These are phyloP conservation scores for Puccinia hordei DNA, from an alignment of 1,284 basidiomycete species.

Conservation along the genomic window DNA sequence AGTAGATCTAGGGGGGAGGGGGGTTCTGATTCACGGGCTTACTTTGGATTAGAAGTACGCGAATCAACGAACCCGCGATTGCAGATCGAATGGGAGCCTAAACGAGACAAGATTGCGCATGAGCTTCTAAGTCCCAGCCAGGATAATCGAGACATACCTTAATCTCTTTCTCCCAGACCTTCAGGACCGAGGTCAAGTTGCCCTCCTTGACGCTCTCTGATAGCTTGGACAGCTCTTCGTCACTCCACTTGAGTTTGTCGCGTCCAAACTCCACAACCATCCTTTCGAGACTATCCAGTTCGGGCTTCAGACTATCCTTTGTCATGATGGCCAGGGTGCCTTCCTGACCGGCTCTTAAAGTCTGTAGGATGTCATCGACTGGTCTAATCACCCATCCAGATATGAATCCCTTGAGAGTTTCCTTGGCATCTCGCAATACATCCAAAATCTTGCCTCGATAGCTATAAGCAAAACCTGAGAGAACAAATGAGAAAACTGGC, in stretches of 20 bases:
- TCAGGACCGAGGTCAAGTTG: conserved; percentile 82
- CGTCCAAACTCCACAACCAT: conserved; percentile 84
- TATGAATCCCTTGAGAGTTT: conserved; percentile 76
- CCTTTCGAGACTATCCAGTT: conserved; percentile 71
- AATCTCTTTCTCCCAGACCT: conserved; percentile 90
- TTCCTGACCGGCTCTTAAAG: conserved; percentile 75
- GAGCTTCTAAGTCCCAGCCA: conserved; percentile 4
- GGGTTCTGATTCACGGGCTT: conserved; percentile 70
- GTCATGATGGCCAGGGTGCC: conserved; percentile 71
- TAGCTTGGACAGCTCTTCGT: conserved; percentile 69
- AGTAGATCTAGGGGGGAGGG: not conserved
- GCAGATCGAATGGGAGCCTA: conserved; percentile 76
- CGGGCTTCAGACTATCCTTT: conserved; percentile 67
- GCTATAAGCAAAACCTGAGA: conserved; percentile 19
- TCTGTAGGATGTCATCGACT: conserved; percentile 76
- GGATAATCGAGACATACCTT: conserved; percentile 61
- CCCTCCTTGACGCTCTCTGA: conserved; percentile 72
- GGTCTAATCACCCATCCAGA: conserved; percentile 86
- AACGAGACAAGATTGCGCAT: not conserved
- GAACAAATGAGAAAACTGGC: conserved; percentile 20
- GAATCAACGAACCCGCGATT: conserved; percentile 76
- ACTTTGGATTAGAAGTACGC: conserved; percentile 91
- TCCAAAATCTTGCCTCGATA: conserved; percentile 32
- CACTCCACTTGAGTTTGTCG: conserved; percentile 72
- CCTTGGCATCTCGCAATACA: conserved; percentile 59